Percentiles rank a stretch among this genome's conserved stretches.
phyloP scores from a whole-genome alignment of 2,329 filamentous ascomycete species.

The Sporothrix variecibatus region DNA sequence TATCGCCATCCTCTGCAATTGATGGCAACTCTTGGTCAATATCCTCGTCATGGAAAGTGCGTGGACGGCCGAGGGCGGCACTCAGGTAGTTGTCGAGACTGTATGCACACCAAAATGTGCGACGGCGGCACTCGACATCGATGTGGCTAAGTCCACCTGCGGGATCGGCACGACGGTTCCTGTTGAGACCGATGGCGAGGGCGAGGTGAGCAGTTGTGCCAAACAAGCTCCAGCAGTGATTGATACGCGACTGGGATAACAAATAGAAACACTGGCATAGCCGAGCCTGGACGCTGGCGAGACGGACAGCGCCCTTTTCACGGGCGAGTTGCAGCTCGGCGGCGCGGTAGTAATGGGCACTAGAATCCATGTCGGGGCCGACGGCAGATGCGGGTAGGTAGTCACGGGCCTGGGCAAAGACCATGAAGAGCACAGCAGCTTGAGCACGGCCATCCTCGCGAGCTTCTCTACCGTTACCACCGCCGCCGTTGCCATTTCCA shows the following conservation, averaged over 20 bases:
- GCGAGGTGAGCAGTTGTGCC: constrained; percentile 46
- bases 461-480: not conserved
- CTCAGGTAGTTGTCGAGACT: constrained; percentile 66
- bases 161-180: constrained; percentile 36
- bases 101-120: constrained; percentile 66
- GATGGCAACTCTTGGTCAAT: constrained; percentile 63
- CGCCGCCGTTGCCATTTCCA: not conserved
- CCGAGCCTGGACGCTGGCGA: constrained; percentile 46
- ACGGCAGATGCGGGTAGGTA: not conserved
- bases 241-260: constrained; percentile 48
- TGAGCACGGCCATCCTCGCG: constrained; percentile 8
- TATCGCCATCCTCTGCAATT: constrained; percentile 56
- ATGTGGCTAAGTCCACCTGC: constrained; percentile 36
- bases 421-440: constrained; percentile 41
- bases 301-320: constrained; percentile 43
- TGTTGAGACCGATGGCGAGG: constrained; percentile 44
- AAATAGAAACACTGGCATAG: constrained; percentile 48
- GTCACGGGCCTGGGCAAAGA: constrained; percentile 44
- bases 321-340: constrained; percentile 44
- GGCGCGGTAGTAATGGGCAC: constrained; percentile 39
- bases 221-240: constrained; percentile 51
- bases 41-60: constrained; percentile 64
- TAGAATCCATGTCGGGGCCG: constrained; percentile 26
- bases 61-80: constrained; percentile 61
- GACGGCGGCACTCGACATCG: constrained; percentile 43